These are phyloP conservation scores for Beta corolliflora DNA, from an alignment of 179 eudicot species.

Conservation along the genomic window DNA sequence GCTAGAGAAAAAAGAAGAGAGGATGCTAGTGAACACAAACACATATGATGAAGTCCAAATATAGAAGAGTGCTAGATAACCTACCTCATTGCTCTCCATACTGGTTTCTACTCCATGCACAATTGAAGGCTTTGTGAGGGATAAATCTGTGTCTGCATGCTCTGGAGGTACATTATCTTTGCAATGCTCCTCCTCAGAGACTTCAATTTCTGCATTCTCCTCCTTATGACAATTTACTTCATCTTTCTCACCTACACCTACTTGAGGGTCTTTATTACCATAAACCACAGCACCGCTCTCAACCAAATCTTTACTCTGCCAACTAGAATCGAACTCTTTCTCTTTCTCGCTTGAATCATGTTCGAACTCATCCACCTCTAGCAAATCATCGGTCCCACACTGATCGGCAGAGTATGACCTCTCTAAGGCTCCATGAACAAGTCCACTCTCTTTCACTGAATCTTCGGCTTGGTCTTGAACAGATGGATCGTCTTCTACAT, in stretches of 20 bases:
- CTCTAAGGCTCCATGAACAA: slow-evolving; percentile 18
- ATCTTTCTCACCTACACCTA: slow-evolving; percentile 18
- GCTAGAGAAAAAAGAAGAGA: too few species aligned
- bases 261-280: slow-evolving; percentile 15
- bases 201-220: slow-evolving; percentile 25
- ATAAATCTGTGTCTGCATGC: slow-evolving; percentile 28
- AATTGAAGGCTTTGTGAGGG: slow-evolving; percentile 31
- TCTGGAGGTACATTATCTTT: slow-evolving; percentile 18
- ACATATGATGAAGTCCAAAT: slow-evolving; percentile 6
- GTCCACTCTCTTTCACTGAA: slow-evolving; percentile 16
- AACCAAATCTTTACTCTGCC: slow-evolving; percentile 10
- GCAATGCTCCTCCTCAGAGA: slow-evolving; percentile 24
- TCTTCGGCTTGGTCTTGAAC: not conserved
- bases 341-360: slow-evolving; percentile 21
- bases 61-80: not conserved
- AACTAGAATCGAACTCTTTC: slow-evolving; percentile 9
- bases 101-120: slow-evolving; percentile 20
- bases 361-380: slow-evolving; percentile 12
- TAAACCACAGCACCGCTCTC: slow-evolving; percentile 11
- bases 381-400: slow-evolving; percentile 15
- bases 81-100: slow-evolving; percentile 32
- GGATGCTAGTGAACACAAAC: not conserved
- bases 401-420: slow-evolving; percentile 13
- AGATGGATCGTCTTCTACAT: slow-evolving; percentile 20
- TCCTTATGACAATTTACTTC: slow-evolving; percentile 23